Percentiles rank a stretch among this genome's conserved stretches.
Evolutionary conservation across 225 moss, liverwort and hornwort genomes (phyloP).

Genomic region (Bryum argenteum): DNA sequence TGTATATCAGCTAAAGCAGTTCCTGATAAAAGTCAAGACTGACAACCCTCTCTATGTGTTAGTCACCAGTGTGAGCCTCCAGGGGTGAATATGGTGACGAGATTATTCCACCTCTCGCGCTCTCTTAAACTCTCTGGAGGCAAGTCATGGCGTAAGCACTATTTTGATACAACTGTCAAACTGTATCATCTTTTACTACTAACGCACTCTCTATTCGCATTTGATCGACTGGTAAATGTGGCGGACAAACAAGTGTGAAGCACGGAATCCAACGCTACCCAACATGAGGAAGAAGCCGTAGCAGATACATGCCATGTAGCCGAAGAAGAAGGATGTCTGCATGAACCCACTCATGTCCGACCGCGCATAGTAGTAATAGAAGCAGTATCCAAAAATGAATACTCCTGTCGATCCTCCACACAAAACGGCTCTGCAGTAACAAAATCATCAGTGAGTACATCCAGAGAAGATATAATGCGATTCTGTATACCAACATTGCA

Average conservation of each 20-base stretch:
- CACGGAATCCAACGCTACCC: slow-evolving; percentile 90
- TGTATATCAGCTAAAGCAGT: slow-evolving; percentile 41
- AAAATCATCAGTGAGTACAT: slow-evolving; percentile 11
- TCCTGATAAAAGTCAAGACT: slow-evolving; percentile 41
- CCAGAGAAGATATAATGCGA: not conserved
- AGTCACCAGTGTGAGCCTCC: slow-evolving; percentile 36
- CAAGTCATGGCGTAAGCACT: slow-evolving; percentile 28
- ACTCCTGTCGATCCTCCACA: slow-evolving; percentile 96
- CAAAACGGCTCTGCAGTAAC: slow-evolving; percentile 68
- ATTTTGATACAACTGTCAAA: slow-evolving; percentile 35
- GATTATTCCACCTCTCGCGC: slow-evolving; percentile 41
- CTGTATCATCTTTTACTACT: slow-evolving; percentile 13
- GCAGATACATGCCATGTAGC: slow-evolving; percentile 98
- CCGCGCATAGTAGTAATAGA: slow-evolving; percentile 88
- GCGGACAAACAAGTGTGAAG: slow-evolving; percentile 89
- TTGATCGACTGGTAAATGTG: slow-evolving; percentile 98
- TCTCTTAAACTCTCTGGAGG: slow-evolving; percentile 36
- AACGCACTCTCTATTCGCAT: slow-evolving; percentile 65
- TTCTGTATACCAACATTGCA: not conserved
- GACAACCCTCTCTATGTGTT: slow-evolving; percentile 30
- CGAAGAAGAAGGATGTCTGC: slow-evolving; percentile 98
- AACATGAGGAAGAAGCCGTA: slow-evolving; percentile 99
- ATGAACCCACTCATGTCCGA: slow-evolving; percentile 93
- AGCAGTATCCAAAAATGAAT: slow-evolving; percentile 95
- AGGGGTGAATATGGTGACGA: slow-evolving; percentile 36